Base-by-base conservation (phyloP, 2,329 filamentous ascomycete genomes). In the Colletotrichum musae region DNA sequence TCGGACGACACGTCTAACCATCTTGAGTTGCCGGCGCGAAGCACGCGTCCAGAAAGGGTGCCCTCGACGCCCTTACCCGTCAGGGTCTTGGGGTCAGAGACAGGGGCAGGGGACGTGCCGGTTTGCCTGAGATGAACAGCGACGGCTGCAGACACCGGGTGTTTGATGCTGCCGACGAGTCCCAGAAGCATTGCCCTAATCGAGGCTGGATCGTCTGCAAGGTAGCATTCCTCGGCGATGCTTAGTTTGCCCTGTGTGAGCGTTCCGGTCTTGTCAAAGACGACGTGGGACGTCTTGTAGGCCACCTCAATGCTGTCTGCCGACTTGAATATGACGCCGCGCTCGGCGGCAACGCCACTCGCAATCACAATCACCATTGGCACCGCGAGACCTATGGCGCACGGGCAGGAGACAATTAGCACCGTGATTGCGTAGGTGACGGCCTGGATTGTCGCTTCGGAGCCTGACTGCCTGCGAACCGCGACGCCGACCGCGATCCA, bases 241-340 rank as follows among this genome's bases (percentile, higher is more conserved):
- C 80, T 78, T 39, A 92, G 73, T 2, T 85, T 83, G 0, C 90
- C 91, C 28, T 83, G 76, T 0, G 93, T 95, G 9, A 95, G 77
- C 0, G 93, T 95, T 0, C 93, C 93, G 0, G 93, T 95, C 79
- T 95, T 95, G 82, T 95, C 93, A 72, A 95, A 92, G 0, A 95
- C 85, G 2, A 94, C 87, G 73, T 94, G 89, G 0, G 88, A 85
- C 0, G 87, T 81, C 68, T 88, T 90, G 62, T 86, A 81, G 0
- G 88, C 89, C 1, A 86, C 78, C 75, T 94, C 92, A 21, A 93
- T 88, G 2, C 85, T 85, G 50, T 89, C 83, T 0, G 90, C 87
- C 1, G 89, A 86, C 74, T 93, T 93, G 80, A 95, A 90, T 26
- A 95, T 86, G 16, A 95, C 83, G 0, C 93, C 92, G 10, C 81